Conservation (phyloP, 2,329 filamentous ascomycete species). For the Colletotrichum destructivum region DNA sequence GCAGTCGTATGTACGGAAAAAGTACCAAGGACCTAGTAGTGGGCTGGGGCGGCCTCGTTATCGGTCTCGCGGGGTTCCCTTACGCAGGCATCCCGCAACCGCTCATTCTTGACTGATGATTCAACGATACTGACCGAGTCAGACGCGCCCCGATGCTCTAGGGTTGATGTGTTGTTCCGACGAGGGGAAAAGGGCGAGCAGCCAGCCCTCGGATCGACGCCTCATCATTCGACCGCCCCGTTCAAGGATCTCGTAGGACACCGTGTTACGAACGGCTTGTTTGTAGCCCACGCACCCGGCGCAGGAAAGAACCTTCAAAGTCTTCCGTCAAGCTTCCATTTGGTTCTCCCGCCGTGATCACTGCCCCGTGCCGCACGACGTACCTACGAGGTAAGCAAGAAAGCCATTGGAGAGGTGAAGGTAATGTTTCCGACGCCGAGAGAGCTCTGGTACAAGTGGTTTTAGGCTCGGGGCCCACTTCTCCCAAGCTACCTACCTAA, state of each 20-base stretch:
- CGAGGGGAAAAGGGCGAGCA: background rate
- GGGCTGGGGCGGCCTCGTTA: constrained; percentile 22
- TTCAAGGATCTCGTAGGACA: background rate
- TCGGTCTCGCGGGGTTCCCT: constrained; percentile 31
- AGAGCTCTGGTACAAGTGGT: no score
- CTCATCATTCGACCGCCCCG: background rate
- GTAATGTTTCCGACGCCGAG: constrained; percentile 2
- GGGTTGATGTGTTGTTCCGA: no score
- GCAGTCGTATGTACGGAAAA: background rate
- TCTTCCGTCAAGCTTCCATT: background rate
- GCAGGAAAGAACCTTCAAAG: no score
- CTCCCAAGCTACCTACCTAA: background rate
- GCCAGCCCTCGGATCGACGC: background rate
- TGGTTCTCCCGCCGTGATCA: background rate
- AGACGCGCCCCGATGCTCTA: constrained; percentile 9
- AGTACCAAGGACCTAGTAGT: background rate
- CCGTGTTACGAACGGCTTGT: background rate
- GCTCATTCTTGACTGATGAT: background rate
- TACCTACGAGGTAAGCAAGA: no score
- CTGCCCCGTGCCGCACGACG: constrained; percentile 11
- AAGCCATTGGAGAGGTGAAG: background rate
- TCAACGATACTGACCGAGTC: constrained; percentile 20
- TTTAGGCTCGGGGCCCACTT: background rate
- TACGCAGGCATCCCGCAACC: constrained; percentile 11
- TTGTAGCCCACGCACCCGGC: background rate